A percentile compares a stretch with the other conserved stretches of the same genome.
These are phyloP conservation scores for Podila verticillata DNA, from an alignment of 192 early-diverging fungal genomes.

Conservation along the genomic window DNA sequence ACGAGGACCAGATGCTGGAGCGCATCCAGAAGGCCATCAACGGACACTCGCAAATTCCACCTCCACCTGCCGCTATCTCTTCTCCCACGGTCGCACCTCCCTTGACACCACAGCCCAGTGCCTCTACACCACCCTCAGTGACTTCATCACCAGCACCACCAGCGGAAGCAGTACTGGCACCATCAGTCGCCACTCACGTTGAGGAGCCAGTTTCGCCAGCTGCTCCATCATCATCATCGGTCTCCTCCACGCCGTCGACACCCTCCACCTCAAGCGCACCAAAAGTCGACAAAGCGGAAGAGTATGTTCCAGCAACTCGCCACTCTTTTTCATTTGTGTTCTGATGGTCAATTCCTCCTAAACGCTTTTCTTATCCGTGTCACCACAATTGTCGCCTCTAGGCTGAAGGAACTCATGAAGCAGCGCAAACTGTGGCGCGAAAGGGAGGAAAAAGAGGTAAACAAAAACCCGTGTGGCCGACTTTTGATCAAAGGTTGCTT, in stretches of 20 bases:
- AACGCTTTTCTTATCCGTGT: not conserved
- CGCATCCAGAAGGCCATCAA: slow-evolving; percentile 25
- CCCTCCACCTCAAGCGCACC: not conserved
- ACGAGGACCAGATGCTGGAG: slow-evolving; percentile 33
- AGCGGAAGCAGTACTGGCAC: not conserved
- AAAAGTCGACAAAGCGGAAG: not conserved
- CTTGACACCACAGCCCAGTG: not conserved
- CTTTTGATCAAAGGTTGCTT: too few relatives aligned
- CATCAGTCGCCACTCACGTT: not conserved
- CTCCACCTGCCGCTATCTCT: slow-evolving; percentile 14
- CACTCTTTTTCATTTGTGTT: not conserved
- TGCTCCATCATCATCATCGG: not conserved
- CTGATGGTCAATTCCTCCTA: slow-evolving; percentile 10
- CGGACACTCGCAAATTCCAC: slow-evolving; percentile 39
- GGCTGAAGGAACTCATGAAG: slow-evolving; percentile 45
- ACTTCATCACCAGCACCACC: not conserved
- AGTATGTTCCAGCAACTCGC: not conserved
- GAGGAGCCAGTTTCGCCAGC: not conserved
- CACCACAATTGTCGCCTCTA: not conserved
- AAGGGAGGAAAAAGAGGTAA: slow-evolving; percentile 38
- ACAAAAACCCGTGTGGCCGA: too few relatives aligned
- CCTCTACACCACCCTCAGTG: not conserved
- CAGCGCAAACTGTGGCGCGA: slow-evolving; percentile 41
- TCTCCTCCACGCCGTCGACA: not conserved
- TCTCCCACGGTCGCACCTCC: not conserved